A percentile compares a stretch with the other conserved stretches of the same genome.
phyloP scores from a whole-genome alignment of 129 eudicot species.

The Gnaphalium uliginosum region DNA sequence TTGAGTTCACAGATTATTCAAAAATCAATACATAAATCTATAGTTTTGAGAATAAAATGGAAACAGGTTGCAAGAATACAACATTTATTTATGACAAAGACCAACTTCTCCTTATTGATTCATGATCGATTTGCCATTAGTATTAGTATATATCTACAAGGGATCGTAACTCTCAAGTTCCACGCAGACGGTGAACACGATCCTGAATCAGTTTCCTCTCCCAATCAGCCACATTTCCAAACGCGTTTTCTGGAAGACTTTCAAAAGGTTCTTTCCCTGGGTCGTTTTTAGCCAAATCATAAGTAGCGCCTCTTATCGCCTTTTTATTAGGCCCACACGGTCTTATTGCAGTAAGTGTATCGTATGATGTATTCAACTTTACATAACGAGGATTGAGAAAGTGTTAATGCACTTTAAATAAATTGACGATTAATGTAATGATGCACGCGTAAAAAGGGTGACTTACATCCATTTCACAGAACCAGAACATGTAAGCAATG shows the following conservation, averaged over 20 bases:
- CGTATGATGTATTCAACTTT: conserved; percentile 73
- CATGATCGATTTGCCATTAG: not conserved
- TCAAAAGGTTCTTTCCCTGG: conserved; percentile 87
- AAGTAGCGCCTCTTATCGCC: conserved; percentile 87
- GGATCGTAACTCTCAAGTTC: conserved; percentile 41
- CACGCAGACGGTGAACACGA: conserved; percentile 76
- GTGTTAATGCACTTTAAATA: not conserved
- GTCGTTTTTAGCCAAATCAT: conserved; percentile 76
- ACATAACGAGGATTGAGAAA: conserved; percentile 1
- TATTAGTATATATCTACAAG: not conserved
- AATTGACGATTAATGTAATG: not conserved
- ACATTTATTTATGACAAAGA: not conserved
- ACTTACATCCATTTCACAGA: conserved; percentile 79
- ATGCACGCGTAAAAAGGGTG: not conserved
- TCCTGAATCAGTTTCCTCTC: conserved; percentile 83
- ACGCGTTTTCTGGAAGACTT: conserved; percentile 73
- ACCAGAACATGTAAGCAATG: conserved; percentile 96
- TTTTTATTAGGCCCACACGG: conserved; percentile 92
- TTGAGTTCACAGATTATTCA: not conserved
- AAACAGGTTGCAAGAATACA: not conserved
- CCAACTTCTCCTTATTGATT: not conserved
- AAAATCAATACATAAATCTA: not conserved
- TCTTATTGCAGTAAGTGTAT: conserved; percentile 61
- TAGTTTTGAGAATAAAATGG: not conserved
- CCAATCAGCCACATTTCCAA: conserved; percentile 86